Percentiles rank a stretch among this genome's conserved stretches.
Conservation (phyloP, 2,329 filamentous ascomycete genomes). For the Ramularia collo-cygni region DNA sequence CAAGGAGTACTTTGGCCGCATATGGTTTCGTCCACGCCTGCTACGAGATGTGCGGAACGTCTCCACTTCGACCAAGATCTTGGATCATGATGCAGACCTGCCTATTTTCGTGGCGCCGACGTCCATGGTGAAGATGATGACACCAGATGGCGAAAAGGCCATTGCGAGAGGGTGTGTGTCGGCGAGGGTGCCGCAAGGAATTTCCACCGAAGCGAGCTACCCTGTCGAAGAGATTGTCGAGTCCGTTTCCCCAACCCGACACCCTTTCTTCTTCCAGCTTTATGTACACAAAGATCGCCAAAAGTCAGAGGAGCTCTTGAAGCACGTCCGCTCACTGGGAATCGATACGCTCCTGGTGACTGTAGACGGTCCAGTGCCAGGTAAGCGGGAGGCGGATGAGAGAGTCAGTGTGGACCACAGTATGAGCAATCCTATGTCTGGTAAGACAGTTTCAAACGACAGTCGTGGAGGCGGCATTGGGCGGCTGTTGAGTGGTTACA, state of each 20-base stretch:
- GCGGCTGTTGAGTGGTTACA: slow-evolving; percentile 49
- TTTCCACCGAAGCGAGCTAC: slow-evolving; percentile 30
- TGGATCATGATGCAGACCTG: slow-evolving; percentile 27
- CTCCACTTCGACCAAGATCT: slow-evolving; percentile 28
- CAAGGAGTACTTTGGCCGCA: slow-evolving; percentile 36
- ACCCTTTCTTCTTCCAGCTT: slow-evolving; percentile 52
- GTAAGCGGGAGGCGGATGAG: slow-evolving; percentile 48
- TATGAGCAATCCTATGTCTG: slow-evolving; percentile 45
- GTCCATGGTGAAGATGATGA: slow-evolving; percentile 32
- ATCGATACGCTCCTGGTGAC: slow-evolving; percentile 53
- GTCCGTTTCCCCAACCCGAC: slow-evolving; percentile 16
- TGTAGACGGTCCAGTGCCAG: slow-evolving; percentile 51
- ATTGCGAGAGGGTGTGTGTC: slow-evolving; percentile 27
- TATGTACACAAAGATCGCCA: slow-evolving; percentile 53
- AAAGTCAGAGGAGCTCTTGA: slow-evolving; percentile 46
- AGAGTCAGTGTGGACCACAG: slow-evolving; percentile 42
- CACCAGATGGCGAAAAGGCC: slow-evolving; percentile 34
- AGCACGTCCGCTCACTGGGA: slow-evolving; percentile 40
- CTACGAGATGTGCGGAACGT: slow-evolving; percentile 35
- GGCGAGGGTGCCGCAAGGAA: slow-evolving; percentile 25
- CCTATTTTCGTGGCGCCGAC: slow-evolving; percentile 35
- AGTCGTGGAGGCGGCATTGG: slow-evolving; percentile 49
- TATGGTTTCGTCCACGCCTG: slow-evolving; percentile 43
- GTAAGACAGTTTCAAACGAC: slow-evolving; percentile 46
- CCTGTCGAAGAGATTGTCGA: slow-evolving; percentile 28